Evolutionary conservation across 305 asterid species (phyloP).

Genomic region (Fraxinus latifolia): DNA sequence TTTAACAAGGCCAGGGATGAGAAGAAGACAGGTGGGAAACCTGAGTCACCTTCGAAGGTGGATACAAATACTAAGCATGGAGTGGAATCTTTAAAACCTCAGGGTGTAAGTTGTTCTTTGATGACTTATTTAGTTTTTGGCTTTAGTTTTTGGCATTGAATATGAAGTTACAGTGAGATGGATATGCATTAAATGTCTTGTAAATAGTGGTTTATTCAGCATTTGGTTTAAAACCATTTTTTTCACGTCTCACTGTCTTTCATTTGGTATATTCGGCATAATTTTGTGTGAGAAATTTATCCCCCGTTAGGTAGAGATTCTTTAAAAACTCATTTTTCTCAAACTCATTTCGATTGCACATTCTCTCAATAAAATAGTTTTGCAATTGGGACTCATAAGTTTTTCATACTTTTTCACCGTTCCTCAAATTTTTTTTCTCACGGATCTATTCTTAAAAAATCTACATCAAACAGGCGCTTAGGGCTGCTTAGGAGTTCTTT

Average conservation of each 20-base stretch:
- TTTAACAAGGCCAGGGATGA: conserved; percentile 41
- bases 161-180: background rate
- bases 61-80: conserved; percentile 20
- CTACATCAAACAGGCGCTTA: background rate
- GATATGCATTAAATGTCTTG: background rate
- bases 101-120: conserved; percentile 29
- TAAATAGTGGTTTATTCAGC: background rate
- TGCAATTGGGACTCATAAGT: background rate
- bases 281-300: background rate
- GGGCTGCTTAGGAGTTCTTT: background rate
- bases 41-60: conserved; percentile 30
- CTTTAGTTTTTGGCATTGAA: background rate
- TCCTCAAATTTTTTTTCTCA: background rate
- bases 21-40: conserved; percentile 38
- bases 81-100: conserved; percentile 27
- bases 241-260: background rate
- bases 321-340: background rate
- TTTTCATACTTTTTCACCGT: background rate
- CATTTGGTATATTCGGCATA: background rate
- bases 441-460: no score
- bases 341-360: background rate
- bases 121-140: background rate
- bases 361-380: background rate
- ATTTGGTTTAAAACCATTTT: background rate
- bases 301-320: background rate